Base-by-base conservation (phyloP, 371 early-diverging fungal genomes). In the Haplosporangium sp. region DNA sequence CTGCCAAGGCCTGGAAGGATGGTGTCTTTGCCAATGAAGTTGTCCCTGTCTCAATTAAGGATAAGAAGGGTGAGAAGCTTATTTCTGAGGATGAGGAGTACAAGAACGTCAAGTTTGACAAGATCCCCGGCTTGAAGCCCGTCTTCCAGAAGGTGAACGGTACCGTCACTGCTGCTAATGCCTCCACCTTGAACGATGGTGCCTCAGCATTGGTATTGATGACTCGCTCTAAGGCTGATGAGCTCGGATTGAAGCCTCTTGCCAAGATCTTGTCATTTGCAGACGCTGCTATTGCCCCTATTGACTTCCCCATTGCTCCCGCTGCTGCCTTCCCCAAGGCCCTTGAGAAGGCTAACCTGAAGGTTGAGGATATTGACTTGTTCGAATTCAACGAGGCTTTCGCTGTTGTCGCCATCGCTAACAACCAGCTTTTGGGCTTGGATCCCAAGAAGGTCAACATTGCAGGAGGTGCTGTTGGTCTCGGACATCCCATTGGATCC, bases 341-440 rank as follows among this genome's bases (percentile, higher is more conserved):
- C n/a, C 89, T 99, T 62, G 85, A 88, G 72, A 91, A 90, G 50
- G 97, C 97, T 74, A 92, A 92, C 65, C 82, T 88, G 47, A 86
- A 90, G 75, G 79, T 91, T 34, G 93, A 92, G 69, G 84, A 89
- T 63, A 92, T 96, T 63, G 94, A 89, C 44, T 93, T 87, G 76
- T 92, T 90, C 72, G 97, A 99, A 88, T 92, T 99, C 85, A 99
- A 99, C 86, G 99, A 99, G 87, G 99, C 99, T 15, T 99, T 99
- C 87, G 91, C 96, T 1, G 97, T 96, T 15, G 99, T 98, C 35
- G 96, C 94, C 4, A 84, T 96, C 55, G 98, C 96, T 73, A 98
- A 98, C 87, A 85, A 87, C 72, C 90, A 94, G 84, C 83, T 95
- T n/a, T 85, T 99, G 70, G 88, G 86, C 52, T 84, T 98, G 56